Conservation (phyloP, 2,329 filamentous ascomycete species). For the Aspergillus niger region DNA sequence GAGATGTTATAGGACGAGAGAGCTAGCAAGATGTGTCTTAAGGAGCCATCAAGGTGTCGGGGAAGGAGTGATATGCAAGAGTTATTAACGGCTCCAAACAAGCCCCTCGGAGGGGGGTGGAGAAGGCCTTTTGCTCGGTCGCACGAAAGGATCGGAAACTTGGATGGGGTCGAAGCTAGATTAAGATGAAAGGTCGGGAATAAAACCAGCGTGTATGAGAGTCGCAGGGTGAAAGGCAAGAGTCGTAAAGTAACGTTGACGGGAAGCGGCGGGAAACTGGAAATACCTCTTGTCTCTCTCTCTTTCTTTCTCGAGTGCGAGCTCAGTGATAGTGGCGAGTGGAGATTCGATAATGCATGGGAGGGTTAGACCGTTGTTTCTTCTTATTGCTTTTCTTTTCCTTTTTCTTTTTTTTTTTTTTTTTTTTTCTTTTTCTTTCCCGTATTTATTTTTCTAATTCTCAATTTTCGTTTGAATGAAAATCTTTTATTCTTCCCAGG, state of each 20-base stretch:
- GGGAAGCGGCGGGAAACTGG: conserved; percentile 3
- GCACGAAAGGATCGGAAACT: conserved; percentile 8
- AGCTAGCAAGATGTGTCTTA: not conserved
- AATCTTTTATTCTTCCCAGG: not conserved
- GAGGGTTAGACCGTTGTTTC: not conserved
- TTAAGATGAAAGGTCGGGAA: conserved; percentile 4
- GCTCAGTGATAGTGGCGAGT: not conserved
- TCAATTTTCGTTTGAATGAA: no score
- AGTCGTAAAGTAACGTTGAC: not conserved
- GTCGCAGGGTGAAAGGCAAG: not conserved
- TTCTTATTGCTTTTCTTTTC: no score
- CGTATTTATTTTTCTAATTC: no score
- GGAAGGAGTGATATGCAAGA: not conserved
- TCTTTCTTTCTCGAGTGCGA: not conserved
- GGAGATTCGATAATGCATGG: not conserved
- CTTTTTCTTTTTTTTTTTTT: no score
- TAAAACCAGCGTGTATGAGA: not conserved
- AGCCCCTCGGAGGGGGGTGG: not conserved
- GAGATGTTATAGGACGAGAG: not conserved
- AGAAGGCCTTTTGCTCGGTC: conserved; percentile 3
- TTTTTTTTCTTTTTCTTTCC: no score
- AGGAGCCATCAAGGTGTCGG: not conserved
- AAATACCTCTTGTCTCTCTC: not conserved
- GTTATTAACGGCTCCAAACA: conserved; percentile 2
- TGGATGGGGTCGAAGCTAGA: conserved; percentile 6